These are phyloP conservation scores for Telopea speciosissima DNA, from an alignment of 177 flowering plant genomes.

Conservation along the genomic window DNA sequence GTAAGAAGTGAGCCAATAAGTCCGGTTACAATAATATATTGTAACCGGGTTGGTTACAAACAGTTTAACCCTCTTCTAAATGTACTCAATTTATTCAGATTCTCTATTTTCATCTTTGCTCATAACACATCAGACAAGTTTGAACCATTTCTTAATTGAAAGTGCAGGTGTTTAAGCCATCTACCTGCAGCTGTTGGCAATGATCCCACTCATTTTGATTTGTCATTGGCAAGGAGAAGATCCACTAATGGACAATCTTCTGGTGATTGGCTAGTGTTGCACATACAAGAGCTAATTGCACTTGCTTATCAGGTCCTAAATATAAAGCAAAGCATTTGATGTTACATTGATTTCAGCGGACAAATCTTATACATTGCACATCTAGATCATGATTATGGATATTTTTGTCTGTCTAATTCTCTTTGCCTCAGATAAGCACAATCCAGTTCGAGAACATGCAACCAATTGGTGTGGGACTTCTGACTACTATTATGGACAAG, in stretches of 20 bases:
- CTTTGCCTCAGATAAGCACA: constrained; percentile 69
- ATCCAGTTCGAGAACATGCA: constrained; percentile 90
- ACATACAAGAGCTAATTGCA: constrained; percentile 75
- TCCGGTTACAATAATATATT: too few species aligned
- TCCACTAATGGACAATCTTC: constrained; percentile 21
- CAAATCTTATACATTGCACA: neutral
- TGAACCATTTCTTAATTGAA: neutral
- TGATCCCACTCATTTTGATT: constrained; percentile 83
- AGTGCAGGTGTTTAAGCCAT: constrained; percentile 73
- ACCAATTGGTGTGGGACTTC: constrained; percentile 78
- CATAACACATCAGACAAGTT: neutral
- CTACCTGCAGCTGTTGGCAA: constrained; percentile 84
- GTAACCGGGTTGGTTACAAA: too few species aligned
- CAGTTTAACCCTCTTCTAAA: too few species aligned
- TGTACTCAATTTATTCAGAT: neutral
- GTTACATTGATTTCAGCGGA: neutral
- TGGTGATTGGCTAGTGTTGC: constrained; percentile 85
- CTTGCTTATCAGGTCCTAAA: constrained; percentile 89
- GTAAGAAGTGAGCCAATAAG: too few species aligned
- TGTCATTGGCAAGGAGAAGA: constrained; percentile 58
- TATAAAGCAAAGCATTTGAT: neutral
- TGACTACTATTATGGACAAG: constrained; percentile 79
- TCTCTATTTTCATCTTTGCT: neutral
- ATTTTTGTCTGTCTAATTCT: neutral
- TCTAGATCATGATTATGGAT: constrained; percentile 6